phyloP scores from a whole-genome alignment of 106 monocot genomes.

The Amphibolis antarctica region DNA sequence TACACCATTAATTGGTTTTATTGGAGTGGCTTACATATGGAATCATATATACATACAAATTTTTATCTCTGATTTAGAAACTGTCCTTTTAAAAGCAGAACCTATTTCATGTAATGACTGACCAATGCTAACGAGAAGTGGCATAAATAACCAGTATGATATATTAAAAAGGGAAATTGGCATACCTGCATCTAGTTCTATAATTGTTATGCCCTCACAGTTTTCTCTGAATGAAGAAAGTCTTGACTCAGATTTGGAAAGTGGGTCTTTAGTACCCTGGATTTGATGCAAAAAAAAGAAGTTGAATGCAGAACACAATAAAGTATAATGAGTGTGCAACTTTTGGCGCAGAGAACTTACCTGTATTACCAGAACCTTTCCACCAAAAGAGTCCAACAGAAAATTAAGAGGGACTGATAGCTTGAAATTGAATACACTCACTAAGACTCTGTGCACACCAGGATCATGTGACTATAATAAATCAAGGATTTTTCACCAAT shows the following conservation, averaged over 20 bases:
- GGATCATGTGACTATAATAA: slow-evolving; percentile 93
- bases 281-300: neutral
- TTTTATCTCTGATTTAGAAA: neutral
- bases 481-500: slow-evolving; percentile 12
- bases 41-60: no score
- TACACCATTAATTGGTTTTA: no score
- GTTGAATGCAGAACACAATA: neutral
- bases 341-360: slow-evolving; percentile 13
- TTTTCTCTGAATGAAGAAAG: slow-evolving; percentile 56
- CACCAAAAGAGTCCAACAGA: slow-evolving; percentile 63
- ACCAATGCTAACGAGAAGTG: neutral
- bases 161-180: neutral
- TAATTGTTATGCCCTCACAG: slow-evolving; percentile 43
- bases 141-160: neutral
- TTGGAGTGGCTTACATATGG: no score
- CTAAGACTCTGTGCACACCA: slow-evolving; percentile 54
- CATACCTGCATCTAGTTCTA: slow-evolving; percentile 86
- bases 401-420: slow-evolving; percentile 79
- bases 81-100: neutral
- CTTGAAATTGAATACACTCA: slow-evolving; percentile 57
- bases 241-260: slow-evolving; percentile 41
- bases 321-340: neutral
- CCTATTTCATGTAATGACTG: neutral
- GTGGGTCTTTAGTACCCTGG: slow-evolving; percentile 82
- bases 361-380: slow-evolving; percentile 61